Percentiles rank a stretch among this genome's conserved stretches.
Evolutionary conservation across 352 stramenopile genomes (phyloP).

Genomic region (Phytopythium cucurbitacearum): DNA sequence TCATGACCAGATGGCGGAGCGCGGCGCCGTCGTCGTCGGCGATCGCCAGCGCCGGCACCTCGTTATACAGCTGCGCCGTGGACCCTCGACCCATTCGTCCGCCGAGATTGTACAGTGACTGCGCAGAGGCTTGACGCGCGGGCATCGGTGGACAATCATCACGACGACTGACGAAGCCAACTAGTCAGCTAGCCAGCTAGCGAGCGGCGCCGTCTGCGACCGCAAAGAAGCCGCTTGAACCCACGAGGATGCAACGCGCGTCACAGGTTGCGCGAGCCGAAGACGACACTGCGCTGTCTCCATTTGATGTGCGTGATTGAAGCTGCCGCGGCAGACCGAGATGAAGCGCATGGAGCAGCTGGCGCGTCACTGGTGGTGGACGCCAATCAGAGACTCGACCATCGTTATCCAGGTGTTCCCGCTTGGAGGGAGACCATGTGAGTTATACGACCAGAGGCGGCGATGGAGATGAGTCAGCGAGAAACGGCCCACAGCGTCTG

Average conservation of each 20-base stretch:
- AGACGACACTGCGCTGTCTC: too few species aligned
- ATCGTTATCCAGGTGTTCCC: not conserved
- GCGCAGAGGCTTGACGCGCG: too few species aligned
- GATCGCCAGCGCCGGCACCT: slow-evolving; percentile 21
- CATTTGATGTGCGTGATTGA: too few species aligned
- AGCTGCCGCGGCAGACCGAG: not conserved
- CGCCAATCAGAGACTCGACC: not conserved
- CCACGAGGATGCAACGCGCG: too few species aligned
- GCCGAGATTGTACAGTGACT: too few species aligned
- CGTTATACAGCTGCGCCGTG: not conserved
- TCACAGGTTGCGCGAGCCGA: too few species aligned
- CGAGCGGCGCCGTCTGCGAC: too few species aligned
- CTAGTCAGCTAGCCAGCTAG: not conserved
- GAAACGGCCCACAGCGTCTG: not conserved
- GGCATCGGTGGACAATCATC: too few species aligned
- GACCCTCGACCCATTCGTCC: not conserved
- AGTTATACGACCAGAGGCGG: not conserved
- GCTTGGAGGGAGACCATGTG: not conserved
- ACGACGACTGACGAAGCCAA: too few species aligned
- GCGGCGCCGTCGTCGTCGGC: slow-evolving; percentile 15
- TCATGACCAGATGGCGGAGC: slow-evolving; percentile 18
- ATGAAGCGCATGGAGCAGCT: not conserved
- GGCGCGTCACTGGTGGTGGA: not conserved
- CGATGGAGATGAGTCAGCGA: not conserved
- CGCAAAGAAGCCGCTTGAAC: too few species aligned